Conservation (phyloP, 2,329 filamentous ascomycete genomes). For the Microsporum canis region DNA sequence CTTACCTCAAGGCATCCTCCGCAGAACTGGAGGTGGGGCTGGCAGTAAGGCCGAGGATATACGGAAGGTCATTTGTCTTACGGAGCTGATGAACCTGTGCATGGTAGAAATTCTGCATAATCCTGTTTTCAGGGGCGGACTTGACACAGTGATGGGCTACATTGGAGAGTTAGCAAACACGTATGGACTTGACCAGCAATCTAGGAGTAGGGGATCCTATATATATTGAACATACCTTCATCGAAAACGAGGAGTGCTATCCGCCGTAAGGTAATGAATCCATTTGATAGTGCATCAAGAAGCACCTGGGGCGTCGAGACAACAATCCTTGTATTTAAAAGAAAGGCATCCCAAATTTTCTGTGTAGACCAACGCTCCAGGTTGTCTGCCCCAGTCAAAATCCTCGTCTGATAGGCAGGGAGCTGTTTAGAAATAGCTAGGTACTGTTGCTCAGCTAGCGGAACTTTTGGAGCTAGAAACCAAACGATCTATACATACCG, state of each 20-base stretch:
- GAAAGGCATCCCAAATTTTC: conserved; percentile 53
- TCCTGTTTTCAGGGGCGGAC: conserved; percentile 52
- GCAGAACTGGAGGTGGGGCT: conserved; percentile 59
- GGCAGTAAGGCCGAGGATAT: conserved; percentile 68
- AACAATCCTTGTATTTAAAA: conserved; percentile 57
- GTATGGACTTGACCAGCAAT: background rate
- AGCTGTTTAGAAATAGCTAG: conserved; percentile 50
- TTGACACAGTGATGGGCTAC: conserved; percentile 60
- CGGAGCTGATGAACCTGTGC: conserved; percentile 30
- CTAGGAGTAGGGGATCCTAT: background rate
- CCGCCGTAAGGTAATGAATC: conserved; percentile 54
- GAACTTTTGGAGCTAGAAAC: conserved; percentile 62
- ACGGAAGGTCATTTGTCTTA: conserved; percentile 38
- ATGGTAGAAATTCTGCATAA: conserved; percentile 65
- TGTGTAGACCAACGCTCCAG: conserved; percentile 62
- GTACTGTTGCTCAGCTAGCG: conserved; percentile 56
- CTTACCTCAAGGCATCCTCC: conserved; percentile 43
- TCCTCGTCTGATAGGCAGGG: conserved; percentile 44
- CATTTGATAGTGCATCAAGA: conserved; percentile 61
- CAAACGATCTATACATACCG: conserved; percentile 42
- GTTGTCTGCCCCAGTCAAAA: conserved; percentile 57
- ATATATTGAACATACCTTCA: conserved; percentile 48
- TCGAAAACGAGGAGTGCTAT: conserved; percentile 68
- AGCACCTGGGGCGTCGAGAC: conserved; percentile 69
- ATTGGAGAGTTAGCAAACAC: conserved; percentile 23